phyloP scores from a whole-genome alignment of 2,329 filamentous ascomycete species.

The Xylaria polymorpha region DNA sequence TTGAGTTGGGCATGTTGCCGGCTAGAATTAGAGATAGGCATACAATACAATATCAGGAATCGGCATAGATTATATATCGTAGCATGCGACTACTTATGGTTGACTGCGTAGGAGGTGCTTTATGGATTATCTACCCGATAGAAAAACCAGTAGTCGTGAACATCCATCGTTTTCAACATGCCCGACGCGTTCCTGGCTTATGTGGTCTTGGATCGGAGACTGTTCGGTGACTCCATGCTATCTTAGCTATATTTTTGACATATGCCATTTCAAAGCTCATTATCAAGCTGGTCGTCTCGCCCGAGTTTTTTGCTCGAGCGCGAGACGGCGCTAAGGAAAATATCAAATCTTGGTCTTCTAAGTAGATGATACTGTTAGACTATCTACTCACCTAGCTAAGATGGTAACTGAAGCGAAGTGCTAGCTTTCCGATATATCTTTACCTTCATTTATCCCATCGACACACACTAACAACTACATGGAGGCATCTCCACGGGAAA shows the following conservation, averaged over 20 bases:
- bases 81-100: neutral
- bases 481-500: neutral
- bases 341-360: too few relatives aligned
- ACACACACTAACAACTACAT: neutral
- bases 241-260: too few relatives aligned
- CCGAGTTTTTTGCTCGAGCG: too few relatives aligned
- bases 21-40: conserved; percentile 8
- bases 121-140: neutral
- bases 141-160: neutral
- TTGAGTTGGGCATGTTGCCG: neutral
- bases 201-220: too few relatives aligned
- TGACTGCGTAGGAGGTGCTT: neutral
- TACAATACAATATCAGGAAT: conserved; percentile 6
- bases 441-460: neutral
- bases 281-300: too few relatives aligned
- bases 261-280: neutral
- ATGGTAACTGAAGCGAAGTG: neutral
- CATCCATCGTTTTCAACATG: neutral
- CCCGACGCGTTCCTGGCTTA: neutral
- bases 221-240: too few relatives aligned
- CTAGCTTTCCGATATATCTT: neutral
- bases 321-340: too few relatives aligned
- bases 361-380: neutral
- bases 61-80: neutral
- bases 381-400: neutral